Conservation (phyloP, 441 rosid species). For the Gossypium davidsonii region DNA sequence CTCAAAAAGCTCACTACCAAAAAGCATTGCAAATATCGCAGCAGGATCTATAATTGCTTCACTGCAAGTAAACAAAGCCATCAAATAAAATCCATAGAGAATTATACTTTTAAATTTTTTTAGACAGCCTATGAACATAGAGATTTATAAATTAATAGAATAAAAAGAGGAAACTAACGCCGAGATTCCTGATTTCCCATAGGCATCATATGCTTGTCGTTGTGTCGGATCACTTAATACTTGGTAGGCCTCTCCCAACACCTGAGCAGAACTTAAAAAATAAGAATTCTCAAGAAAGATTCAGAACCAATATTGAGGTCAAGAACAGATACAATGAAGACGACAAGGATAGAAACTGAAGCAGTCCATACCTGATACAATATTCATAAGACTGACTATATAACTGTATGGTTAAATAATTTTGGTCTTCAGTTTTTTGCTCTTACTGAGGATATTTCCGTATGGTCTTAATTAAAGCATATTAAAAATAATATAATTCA, state of each 20-base stretch:
- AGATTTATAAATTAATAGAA: constrained; percentile 18
- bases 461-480: background rate
- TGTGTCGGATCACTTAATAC: constrained; percentile 86
- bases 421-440: background rate
- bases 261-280: constrained; percentile 35
- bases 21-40: constrained; percentile 92
- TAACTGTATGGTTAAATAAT: background rate
- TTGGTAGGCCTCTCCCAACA: constrained; percentile 94
- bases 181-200: constrained; percentile 94
- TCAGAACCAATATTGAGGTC: background rate
- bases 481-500: background rate
- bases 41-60: constrained; percentile 94
- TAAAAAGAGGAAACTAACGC: constrained; percentile 55
- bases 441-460: background rate
- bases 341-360: background rate
- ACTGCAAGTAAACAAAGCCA: constrained; percentile 35
- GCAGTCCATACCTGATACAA: background rate
- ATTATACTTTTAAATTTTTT: background rate
- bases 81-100: background rate
- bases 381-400: background rate
- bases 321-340: background rate
- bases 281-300: constrained; percentile 11
- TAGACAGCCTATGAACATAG: constrained; percentile 11
- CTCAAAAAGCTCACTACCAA: constrained; percentile 97
- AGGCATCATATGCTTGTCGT: constrained; percentile 86